Evolutionary conservation across 2,329 filamentous ascomycete species (phyloP), one percentile per base, ranked within the genome.

Genomic region (Ceratocystis destructans): DNA sequence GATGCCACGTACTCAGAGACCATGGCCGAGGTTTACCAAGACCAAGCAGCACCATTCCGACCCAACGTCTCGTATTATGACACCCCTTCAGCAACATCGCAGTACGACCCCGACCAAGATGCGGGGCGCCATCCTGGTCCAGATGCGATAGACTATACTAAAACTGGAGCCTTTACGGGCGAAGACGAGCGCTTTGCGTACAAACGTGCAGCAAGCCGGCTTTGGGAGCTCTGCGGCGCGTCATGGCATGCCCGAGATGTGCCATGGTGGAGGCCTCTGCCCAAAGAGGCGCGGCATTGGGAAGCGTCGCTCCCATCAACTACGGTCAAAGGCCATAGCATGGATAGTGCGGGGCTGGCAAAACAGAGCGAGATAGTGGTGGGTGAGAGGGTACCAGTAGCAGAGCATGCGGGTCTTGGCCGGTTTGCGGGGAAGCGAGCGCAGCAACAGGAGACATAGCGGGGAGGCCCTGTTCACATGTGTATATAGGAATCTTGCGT

Each of bases 141-240:
- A 10, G 15, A 8, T 25, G 37, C 50, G 7, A 74, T 82, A n/a
- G 82, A 93, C 72, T 94, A 93, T 72, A 82, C 79, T 62, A 84
- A 86, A 69, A 81, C 86, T 0, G 77, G 80, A 10, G 84, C 82
- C 0, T 88, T 93, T 71, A 92, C 87, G 0, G 89, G 89, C 12
- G 87, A 92, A 73, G 89, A 93, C 73, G 89, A 93, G 74, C 79
- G 84, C 12, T 94, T 94, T 73, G 89, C 89, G 0, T 92, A 90
- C 71, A 89, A 89, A 74, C 80, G 89, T 28, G 89, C 89, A 1
- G 80, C 84, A 55, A 89, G 86, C 70, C 78, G 89, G n/a, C 76
- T 94, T 2, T 94, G 88, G 89, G 88, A 94, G 75, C 84, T 94
- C 73, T 93, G 88, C 73, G 84, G 87, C 20, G 79, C 78, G 46